Base-by-base conservation (phyloP, 225 moss, liverwort and hornwort genomes). In the Marchantia polymorpha region DNA sequence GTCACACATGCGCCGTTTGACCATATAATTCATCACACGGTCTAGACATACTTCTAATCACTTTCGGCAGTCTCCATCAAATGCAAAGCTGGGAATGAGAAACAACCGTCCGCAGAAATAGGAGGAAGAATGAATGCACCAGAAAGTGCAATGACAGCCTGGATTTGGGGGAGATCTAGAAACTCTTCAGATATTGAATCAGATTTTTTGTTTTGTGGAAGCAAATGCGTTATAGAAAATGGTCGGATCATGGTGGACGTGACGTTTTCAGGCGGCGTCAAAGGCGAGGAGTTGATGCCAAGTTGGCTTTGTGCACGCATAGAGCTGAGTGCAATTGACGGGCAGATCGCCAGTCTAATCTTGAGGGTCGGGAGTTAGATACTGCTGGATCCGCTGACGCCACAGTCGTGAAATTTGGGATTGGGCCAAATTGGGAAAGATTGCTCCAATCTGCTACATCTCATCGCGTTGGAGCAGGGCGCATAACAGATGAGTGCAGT, bases 381-480 rank as follows among this genome's bases (percentile, higher is more conserved):
- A 48, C 80, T 74, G 89, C 92, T 94, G 60, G 86, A 88, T 8
- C 96, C 96, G 1, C 89, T 89, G 53, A 89, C 47, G 50, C 92
- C 83, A 50, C 87, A 88, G 12, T 63, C 76, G 17, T 94, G 80
- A 19, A 88, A 81, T 25, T 47, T 82, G 31, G 86, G 78, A 30
- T 94, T 96, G 2, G 94, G 96, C 67, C 92, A 96, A n/a, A n/a
- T n/a, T 7, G 9, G 92, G 72, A 49, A 92, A 93, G 30, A 82
- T 69, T 26, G 84, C 77, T 6, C 82, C 82, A 0, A 88, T n/a
- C n/a, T 79, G 26, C 12, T 89, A 69, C 47, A 95, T 89, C 31
- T 91, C 81, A 64, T 85, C 73, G 13, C 77, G 86, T 59, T 87
- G 91, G 46, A 90, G 78, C 31, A 96, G 79, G 7, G 90, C 84